phyloP scores from a whole-genome alignment of 2,329 filamentous ascomycete species.

The Boeremia exigua region DNA sequence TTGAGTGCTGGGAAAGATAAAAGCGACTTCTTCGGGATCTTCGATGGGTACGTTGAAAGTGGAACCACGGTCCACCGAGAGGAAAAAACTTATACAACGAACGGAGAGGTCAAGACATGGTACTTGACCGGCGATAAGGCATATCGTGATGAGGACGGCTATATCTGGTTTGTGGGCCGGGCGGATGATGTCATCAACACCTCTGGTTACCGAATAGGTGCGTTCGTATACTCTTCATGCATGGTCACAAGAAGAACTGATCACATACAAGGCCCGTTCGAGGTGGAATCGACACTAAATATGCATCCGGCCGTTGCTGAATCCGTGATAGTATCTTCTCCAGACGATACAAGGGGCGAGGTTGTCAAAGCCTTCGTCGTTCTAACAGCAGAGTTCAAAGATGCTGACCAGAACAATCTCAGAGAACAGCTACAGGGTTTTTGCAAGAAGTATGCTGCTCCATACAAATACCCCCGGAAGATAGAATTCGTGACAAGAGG shows the following conservation, averaged over 20 bases:
- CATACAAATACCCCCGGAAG: slow-evolving; percentile 16
- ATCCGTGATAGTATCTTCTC: slow-evolving; percentile 10
- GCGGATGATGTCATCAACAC: slow-evolving; percentile 16
- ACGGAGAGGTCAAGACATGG: slow-evolving; percentile 7
- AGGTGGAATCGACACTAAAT: slow-evolving; percentile 13
- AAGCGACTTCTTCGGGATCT: slow-evolving; percentile 4
- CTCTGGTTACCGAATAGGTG: slow-evolving; percentile 15
- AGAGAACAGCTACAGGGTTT: slow-evolving; percentile 8
- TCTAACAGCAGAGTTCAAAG: slow-evolving; percentile 3
- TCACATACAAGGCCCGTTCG: slow-evolving; percentile 7
- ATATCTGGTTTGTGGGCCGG: slow-evolving; percentile 15
- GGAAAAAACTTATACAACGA: slow-evolving; percentile 1
- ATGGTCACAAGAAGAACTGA: not conserved
- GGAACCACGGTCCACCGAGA: slow-evolving; percentile 1
- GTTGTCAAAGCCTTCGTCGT: slow-evolving; percentile 17
- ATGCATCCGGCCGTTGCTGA: slow-evolving; percentile 13
- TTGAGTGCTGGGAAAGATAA: not conserved
- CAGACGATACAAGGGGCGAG: slow-evolving; percentile 11
- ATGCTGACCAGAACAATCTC: not conserved
- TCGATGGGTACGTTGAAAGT: slow-evolving; percentile 6
- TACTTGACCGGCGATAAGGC: slow-evolving; percentile 12
- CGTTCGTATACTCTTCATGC: not conserved
- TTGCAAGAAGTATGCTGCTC: slow-evolving; percentile 12
- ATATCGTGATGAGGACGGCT: slow-evolving; percentile 4
- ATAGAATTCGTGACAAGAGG: slow-evolving; percentile 1